phyloP scores from a whole-genome alignment of 2,329 filamentous ascomycete genomes.

The Thelonectria blattea region DNA sequence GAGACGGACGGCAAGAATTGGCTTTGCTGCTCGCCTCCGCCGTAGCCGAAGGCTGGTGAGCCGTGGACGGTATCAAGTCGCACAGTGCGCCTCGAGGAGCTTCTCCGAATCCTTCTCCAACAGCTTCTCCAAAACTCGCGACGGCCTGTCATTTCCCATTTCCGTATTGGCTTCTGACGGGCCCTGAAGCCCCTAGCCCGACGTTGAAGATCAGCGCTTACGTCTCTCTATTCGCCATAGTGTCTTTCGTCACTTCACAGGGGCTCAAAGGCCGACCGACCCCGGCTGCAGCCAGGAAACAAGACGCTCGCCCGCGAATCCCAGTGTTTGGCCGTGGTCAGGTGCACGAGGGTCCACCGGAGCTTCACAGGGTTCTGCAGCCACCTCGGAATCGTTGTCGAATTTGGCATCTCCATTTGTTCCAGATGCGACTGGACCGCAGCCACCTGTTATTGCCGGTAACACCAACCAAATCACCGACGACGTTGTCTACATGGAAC shows the following conservation, averaged over 20 bases:
- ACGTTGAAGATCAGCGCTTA: slow-evolving; percentile 29
- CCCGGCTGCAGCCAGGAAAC: slow-evolving; percentile 26
- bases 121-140: slow-evolving; percentile 16
- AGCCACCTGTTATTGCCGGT: slow-evolving; percentile 26
- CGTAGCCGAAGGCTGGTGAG: slow-evolving; percentile 5
- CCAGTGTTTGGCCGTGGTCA: slow-evolving; percentile 32
- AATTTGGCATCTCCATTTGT: slow-evolving; percentile 28
- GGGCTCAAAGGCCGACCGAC: slow-evolving; percentile 17
- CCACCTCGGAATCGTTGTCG: slow-evolving; percentile 32
- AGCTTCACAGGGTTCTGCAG: slow-evolving; percentile 28
- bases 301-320: slow-evolving; percentile 35
- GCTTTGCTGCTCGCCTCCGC: slow-evolving; percentile 4
- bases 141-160: slow-evolving; percentile 20
- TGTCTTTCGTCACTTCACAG: slow-evolving; percentile 27
- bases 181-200: slow-evolving; percentile 25
- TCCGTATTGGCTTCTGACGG: slow-evolving; percentile 23
- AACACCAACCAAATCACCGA: slow-evolving; percentile 29
- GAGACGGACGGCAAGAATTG: not conserved
- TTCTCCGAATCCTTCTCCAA: slow-evolving; percentile 21
- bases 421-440: slow-evolving; percentile 15
- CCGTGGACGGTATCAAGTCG: not conserved
- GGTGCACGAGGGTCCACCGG: slow-evolving; percentile 36
- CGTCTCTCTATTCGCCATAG: slow-evolving; percentile 16
- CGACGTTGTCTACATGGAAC: not conserved
- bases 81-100: slow-evolving; percentile 6